Conservation (phyloP, 2,329 filamentous ascomycete genomes). For the Diaporthe sp. region DNA sequence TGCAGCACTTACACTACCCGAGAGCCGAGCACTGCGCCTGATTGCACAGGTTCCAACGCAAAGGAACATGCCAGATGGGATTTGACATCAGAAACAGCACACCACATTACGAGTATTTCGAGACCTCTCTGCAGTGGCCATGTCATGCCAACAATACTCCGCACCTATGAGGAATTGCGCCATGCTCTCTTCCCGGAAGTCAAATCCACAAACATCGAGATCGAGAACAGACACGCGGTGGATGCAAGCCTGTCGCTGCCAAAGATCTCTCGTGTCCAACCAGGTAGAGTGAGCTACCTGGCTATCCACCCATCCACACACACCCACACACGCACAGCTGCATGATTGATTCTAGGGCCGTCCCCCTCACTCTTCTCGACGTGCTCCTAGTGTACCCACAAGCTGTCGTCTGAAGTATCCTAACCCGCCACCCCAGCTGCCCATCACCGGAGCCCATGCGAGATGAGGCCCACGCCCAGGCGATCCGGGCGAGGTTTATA, state of each 20-base stretch:
- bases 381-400: conserved; percentile 21
- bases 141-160: conserved; percentile 5
- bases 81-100: conserved; percentile 5
- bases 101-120: background rate
- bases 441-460: conserved; percentile 8
- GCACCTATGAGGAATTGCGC: background rate
- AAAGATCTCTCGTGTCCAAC: background rate
- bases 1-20: conserved; percentile 22
- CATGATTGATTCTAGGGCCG: conserved; percentile 5
- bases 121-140: conserved; percentile 2
- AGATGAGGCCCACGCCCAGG: conserved; percentile 12
- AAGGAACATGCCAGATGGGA: background rate
- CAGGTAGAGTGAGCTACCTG: background rate
- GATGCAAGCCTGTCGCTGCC: background rate
- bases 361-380: background rate
- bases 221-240: conserved; percentile 15
- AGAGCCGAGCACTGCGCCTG: conserved; percentile 25
- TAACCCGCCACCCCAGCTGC: background rate
- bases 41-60: conserved; percentile 17
- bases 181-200: background rate
- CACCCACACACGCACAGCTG: background rate
- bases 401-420: conserved; percentile 24
- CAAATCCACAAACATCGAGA: conserved; percentile 26
- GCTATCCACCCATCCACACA: background rate
- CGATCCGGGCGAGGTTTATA: conserved; percentile 17